Base-by-base conservation (phyloP, 768 basidiomycete species). In the Paxillus involutus region DNA sequence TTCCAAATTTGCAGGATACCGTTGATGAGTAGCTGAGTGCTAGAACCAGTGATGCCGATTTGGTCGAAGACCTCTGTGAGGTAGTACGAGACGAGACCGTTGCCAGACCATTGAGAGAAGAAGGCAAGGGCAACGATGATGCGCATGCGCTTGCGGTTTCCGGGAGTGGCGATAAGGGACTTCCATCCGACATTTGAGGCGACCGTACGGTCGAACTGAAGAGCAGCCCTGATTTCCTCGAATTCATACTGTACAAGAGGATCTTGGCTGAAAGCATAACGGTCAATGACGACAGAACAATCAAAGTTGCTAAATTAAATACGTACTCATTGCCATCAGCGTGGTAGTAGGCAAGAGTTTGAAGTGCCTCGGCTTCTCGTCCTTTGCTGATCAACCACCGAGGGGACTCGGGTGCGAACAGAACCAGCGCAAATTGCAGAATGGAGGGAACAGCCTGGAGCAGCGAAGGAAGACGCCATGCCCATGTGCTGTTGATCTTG, bases 41-140 rank as follows among this genome's bases (percentile, higher is more conserved):
- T 78, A 9, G 78, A 67, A 61, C 81, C 72, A 12, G 80, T 83
- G 63, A 89, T 84, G 53, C 86, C 86, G 52, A 89, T 85, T 53
- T 80, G 75, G 57, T 77, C 68, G 69, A 93, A 83, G 48, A 92
- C 85, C 68, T 80, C 77, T 73, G 77, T 85, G 63, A 92, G 81
- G 75, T 92, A 92, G 77, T 86, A 91, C 7, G 87, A 89, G 47
- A 89, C 85, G 50, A 92, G 85, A 64, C 89, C 89, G 62, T 91
- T 91, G 14, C 88, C 89, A 10, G 87, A 90, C 89, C 88, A 91
- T 62, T 89, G 87, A 3, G 88, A 90, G 79, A 91, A 90, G 79
- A 88, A 88, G 44, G 87, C 88, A 51, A 91, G 74, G 44, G 85
- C 86, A 57, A 88, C 66, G 68, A 92, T 87, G 68, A 91, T 87